These are phyloP conservation scores for Blastobotrys proliferans DNA, from an alignment of 1,139 yeast genomes.

Conservation along the genomic window DNA sequence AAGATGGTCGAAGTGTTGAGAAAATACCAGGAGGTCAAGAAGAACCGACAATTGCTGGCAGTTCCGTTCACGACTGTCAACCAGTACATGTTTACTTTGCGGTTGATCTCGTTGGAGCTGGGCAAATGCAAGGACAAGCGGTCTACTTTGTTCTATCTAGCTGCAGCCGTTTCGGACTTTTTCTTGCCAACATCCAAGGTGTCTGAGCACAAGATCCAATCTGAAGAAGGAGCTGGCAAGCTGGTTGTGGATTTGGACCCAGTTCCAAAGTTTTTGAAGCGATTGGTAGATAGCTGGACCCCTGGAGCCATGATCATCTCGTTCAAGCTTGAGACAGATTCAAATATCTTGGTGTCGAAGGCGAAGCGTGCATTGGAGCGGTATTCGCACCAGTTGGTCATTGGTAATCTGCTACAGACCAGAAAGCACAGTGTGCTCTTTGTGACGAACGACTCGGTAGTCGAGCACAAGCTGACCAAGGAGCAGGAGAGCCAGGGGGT, in stretches of 20 bases:
- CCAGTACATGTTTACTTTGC: slow-evolving; percentile 83
- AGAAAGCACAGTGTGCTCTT: slow-evolving; percentile 86
- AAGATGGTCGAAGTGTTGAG: slow-evolving; percentile 62
- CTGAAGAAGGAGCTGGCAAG: slow-evolving; percentile 63
- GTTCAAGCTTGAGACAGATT: slow-evolving; percentile 91
- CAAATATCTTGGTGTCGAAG: slow-evolving; percentile 61
- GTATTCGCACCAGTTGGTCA: slow-evolving; percentile 89
- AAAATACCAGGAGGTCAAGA: slow-evolving; percentile 59
- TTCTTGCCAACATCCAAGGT: slow-evolving; percentile 80
- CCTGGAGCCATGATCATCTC: slow-evolving; percentile 93
- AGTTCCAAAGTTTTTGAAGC: slow-evolving; percentile 86
- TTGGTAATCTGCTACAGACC: slow-evolving; percentile 88
- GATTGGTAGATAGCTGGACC: slow-evolving; percentile 92
- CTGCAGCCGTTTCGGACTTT: slow-evolving; percentile 97
- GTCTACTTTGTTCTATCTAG: slow-evolving; percentile 63
- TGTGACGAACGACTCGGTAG: slow-evolving; percentile 50
- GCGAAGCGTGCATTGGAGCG: slow-evolving; percentile 74
- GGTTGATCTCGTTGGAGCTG: slow-evolving; percentile 59
- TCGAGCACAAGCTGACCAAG: slow-evolving; percentile 51
- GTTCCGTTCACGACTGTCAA: slow-evolving; percentile 94
- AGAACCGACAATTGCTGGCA: slow-evolving; percentile 55
- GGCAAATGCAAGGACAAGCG: slow-evolving; percentile 35
- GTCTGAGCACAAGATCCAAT: slow-evolving; percentile 93
- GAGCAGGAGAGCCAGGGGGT: slow-evolving; percentile 40
- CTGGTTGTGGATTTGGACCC: slow-evolving; percentile 84